A percentile compares a stretch with the other conserved stretches of the same genome.
phyloP scores from a whole-genome alignment of 345 rosid species.

The Eucalyptus pauciflora region DNA sequence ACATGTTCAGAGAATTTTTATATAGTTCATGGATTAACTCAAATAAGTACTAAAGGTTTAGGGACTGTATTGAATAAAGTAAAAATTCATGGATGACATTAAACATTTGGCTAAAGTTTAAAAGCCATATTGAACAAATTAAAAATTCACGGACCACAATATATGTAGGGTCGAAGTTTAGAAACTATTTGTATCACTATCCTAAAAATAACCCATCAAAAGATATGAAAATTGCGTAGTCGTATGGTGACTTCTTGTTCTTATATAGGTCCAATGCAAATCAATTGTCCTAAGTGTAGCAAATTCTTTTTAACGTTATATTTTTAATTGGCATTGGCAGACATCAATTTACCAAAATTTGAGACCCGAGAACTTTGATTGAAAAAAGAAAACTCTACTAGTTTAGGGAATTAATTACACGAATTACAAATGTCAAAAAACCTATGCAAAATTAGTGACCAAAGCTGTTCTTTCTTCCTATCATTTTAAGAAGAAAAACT shows the following conservation, averaged over 20 bases:
- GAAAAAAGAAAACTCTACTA: not conserved
- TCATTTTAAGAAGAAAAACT: not conserved
- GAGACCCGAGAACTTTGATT: not conserved
- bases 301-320: not conserved
- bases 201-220: too few relatives aligned
- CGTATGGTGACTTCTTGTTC: not conserved
- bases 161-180: too few relatives aligned
- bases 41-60: fast-evolving
- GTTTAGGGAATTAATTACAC: not conserved
- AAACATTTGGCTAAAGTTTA: fast-evolving
- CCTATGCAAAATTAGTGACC: not conserved
- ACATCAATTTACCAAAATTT: not conserved
- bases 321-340: not conserved
- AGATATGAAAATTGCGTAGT: not conserved
- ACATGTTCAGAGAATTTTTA: not conserved
- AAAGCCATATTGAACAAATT: fast-evolving
- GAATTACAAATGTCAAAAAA: not conserved
- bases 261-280: not conserved
- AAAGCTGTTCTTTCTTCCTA: not conserved
- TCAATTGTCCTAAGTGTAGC: not conserved
- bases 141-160: fast-evolving
- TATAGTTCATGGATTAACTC: not conserved
- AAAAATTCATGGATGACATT: not conserved
- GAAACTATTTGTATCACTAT: too few relatives aligned
- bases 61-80: too few relatives aligned